Conservation (phyloP, 1,284 basidiomycete species). For the Pseudozyma pruni region DNA sequence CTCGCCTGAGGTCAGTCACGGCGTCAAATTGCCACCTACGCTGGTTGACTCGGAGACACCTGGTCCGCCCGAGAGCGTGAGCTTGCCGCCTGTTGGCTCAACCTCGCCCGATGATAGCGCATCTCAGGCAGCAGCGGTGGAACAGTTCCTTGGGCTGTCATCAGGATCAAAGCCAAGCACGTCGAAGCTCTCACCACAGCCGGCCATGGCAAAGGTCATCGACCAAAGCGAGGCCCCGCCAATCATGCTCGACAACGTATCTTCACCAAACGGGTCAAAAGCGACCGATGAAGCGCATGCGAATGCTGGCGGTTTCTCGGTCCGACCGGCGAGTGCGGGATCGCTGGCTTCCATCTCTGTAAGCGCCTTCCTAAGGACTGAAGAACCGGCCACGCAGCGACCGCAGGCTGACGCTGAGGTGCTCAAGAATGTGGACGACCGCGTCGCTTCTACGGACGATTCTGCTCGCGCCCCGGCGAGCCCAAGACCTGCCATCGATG, state of each 20-base stretch:
- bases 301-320: too few relatives aligned
- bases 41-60: background rate
- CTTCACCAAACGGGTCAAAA: background rate
- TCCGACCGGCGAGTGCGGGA: background rate
- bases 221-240: too few relatives aligned
- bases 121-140: too few relatives aligned
- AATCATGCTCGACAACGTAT: too few relatives aligned
- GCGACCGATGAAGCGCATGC: background rate
- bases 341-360: constrained; percentile 5
- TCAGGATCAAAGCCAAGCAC: too few relatives aligned
- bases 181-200: too few relatives aligned
- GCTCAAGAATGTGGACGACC: background rate
- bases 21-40: constrained; percentile 12
- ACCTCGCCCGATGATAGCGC: constrained; percentile 1
- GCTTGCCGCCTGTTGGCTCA: constrained; percentile 3
- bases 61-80: background rate
- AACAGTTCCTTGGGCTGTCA: too few relatives aligned
- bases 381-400: constrained; percentile 3
- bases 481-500: constrained; percentile 11
- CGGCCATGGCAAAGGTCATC: too few relatives aligned
- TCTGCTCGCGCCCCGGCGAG: background rate
- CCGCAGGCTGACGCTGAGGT: constrained; percentile 2
- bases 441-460: background rate
- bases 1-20: constrained; percentile 18
- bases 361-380: constrained; percentile 10